These are phyloP conservation scores for Suillus bovinus DNA, from an alignment of 768 basidiomycete genomes.

Conservation along the genomic window DNA sequence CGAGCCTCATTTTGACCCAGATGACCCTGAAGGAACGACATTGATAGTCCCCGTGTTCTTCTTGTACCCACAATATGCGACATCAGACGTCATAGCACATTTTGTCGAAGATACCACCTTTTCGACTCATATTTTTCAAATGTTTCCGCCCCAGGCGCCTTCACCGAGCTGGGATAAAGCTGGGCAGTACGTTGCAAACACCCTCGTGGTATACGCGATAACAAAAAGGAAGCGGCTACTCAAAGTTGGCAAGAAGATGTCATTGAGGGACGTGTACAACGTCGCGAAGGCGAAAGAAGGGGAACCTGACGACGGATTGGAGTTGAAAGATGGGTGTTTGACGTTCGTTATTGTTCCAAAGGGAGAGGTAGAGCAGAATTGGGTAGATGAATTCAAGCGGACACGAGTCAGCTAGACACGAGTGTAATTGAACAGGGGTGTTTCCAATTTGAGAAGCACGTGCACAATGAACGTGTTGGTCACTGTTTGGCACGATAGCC, in stretches of 20 bases:
- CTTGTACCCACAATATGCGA: conserved; percentile 88
- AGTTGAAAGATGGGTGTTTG: conserved; percentile 80
- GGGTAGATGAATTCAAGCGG: conserved; percentile 88
- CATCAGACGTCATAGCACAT: conserved; percentile 83
- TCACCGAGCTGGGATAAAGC: conserved; percentile 76
- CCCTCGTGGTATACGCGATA: conserved; percentile 81
- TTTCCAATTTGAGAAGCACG: background rate
- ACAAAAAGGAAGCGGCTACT: conserved; percentile 75
- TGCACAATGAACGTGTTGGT: conserved; percentile 21
- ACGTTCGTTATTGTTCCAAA: conserved; percentile 79
- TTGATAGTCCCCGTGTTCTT: conserved; percentile 89
- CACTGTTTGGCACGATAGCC: conserved; percentile 28
- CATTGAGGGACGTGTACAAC: conserved; percentile 71
- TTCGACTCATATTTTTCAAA: conserved; percentile 67
- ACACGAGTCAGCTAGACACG: conserved; percentile 33
- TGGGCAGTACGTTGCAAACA: conserved; percentile 61
- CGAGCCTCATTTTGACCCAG: conserved; percentile 64
- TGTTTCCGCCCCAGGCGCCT: conserved; percentile 77
- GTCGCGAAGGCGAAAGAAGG: conserved; percentile 62
- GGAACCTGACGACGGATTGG: conserved; percentile 72
- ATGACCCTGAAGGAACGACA: conserved; percentile 57
- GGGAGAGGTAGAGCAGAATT: conserved; percentile 74
- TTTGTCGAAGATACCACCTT: conserved; percentile 89
- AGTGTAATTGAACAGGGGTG: background rate
- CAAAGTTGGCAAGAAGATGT: conserved; percentile 92